These are phyloP conservation scores for Thielaviopsis cerberus DNA, from an alignment of 2,329 filamentous ascomycete genomes.

Conservation along the genomic window DNA sequence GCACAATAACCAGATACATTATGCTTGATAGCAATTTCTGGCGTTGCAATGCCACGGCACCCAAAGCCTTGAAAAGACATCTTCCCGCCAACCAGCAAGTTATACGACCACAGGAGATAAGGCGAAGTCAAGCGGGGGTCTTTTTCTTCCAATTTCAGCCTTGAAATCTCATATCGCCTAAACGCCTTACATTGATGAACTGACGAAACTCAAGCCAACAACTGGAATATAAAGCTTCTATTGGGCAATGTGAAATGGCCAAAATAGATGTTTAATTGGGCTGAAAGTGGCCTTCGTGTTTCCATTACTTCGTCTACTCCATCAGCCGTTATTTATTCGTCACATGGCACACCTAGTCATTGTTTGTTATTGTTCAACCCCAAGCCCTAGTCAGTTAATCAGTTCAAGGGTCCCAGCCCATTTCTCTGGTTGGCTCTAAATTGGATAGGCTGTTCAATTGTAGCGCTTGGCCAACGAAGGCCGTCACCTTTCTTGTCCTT, in stretches of 20 bases:
- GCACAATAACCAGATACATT: background rate
- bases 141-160: background rate
- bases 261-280: background rate
- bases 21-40: background rate
- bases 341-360: background rate
- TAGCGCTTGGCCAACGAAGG: too few species aligned
- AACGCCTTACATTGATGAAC: background rate
- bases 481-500: too few species aligned
- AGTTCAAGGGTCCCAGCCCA: background rate
- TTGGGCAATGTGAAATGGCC: background rate
- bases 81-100: background rate
- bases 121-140: background rate
- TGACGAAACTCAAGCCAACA: background rate
- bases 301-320: background rate
- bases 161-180: background rate
- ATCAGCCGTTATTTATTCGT: background rate
- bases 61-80: background rate
- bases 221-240: background rate
- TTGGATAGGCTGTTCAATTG: background rate
- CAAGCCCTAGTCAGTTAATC: background rate
- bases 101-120: background rate
- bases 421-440: background rate
- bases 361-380: background rate
- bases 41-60: background rate
- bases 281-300: background rate